phyloP scores from a whole-genome alignment of 2,329 filamentous ascomycete species.

The Colletotrichum melonis region DNA sequence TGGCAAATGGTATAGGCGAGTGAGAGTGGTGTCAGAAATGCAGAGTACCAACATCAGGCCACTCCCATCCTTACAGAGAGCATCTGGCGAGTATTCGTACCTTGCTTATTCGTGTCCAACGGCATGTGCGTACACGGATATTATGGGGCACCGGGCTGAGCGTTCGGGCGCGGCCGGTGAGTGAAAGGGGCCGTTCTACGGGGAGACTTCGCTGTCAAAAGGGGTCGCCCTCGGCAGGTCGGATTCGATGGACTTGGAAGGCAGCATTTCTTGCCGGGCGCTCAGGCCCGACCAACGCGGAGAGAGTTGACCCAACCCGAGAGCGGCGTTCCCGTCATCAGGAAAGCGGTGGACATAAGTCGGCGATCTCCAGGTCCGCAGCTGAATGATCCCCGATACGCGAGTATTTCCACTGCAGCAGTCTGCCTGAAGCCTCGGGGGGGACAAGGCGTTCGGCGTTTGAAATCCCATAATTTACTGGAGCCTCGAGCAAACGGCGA shows the following conservation, averaged over 20 bases:
- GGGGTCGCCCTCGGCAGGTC: neutral
- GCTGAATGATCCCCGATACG: slow-evolving; percentile 3
- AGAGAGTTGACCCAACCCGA: neutral
- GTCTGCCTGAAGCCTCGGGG: slow-evolving; percentile 4
- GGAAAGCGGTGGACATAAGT: slow-evolving; percentile 7
- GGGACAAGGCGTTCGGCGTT: slow-evolving; percentile 24
- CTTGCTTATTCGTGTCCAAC: neutral
- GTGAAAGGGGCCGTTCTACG: neutral
- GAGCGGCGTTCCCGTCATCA: neutral
- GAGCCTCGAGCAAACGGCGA: slow-evolving; percentile 32
- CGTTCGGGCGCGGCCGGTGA: neutral
- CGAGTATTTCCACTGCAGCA: neutral
- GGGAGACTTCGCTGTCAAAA: neutral
- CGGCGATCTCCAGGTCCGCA: slow-evolving; percentile 7
- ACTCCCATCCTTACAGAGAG: slow-evolving; percentile 16
- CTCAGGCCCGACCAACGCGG: neutral
- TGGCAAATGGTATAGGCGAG: neutral
- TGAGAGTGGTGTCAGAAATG: neutral
- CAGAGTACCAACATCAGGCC: slow-evolving; percentile 12
- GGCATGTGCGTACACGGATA: neutral
- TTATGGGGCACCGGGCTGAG: neutral
- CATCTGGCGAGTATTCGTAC: neutral
- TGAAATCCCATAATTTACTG: slow-evolving; percentile 18
- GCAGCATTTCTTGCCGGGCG: neutral
- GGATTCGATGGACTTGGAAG: neutral